Percentiles rank a stretch among this genome's conserved stretches.
Evolutionary conservation across 2,329 filamentous ascomycete genomes (phyloP).

Genomic region (Diplodia intermedia): DNA sequence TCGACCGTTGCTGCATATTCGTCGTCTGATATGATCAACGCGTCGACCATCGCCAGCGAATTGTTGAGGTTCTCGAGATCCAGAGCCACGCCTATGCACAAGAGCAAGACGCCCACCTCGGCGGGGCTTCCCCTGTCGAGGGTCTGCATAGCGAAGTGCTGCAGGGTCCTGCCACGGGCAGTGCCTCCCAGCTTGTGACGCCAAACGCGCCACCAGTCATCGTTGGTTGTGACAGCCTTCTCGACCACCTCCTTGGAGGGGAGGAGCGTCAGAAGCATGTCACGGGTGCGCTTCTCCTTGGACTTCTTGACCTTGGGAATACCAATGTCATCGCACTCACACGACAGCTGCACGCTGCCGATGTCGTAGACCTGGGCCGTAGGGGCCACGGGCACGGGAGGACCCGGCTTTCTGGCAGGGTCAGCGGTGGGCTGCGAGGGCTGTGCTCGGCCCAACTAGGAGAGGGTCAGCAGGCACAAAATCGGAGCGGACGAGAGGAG

Average conservation of each 20-base stretch:
- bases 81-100: conserved; percentile 48
- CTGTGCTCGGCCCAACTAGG: conserved; percentile 23
- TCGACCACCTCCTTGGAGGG: conserved; percentile 45
- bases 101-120: conserved; percentile 48
- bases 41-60: conserved; percentile 56
- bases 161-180: conserved; percentile 46
- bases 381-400: background rate
- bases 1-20: conserved; percentile 59
- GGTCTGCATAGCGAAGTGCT: conserved; percentile 54
- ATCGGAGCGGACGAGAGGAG: background rate
- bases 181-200: conserved; percentile 52
- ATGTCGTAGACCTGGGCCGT: conserved; percentile 2
- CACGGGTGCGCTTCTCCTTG: conserved; percentile 47
- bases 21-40: conserved; percentile 58
- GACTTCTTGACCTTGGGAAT: conserved; percentile 28
- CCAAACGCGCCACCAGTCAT: conserved; percentile 54
- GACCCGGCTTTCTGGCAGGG: background rate
- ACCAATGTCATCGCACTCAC: conserved; percentile 26
- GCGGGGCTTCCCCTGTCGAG: conserved; percentile 52
- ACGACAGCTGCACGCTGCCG: conserved; percentile 8
- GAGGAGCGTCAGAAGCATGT: conserved; percentile 45
- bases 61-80: conserved; percentile 53
- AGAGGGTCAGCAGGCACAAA: conserved; percentile 2
- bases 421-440: background rate
- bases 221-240: conserved; percentile 39